These are phyloP conservation scores for Colletotrichum orchidophilum DNA, from an alignment of 2,329 filamentous ascomycete genomes.

Conservation along the genomic window DNA sequence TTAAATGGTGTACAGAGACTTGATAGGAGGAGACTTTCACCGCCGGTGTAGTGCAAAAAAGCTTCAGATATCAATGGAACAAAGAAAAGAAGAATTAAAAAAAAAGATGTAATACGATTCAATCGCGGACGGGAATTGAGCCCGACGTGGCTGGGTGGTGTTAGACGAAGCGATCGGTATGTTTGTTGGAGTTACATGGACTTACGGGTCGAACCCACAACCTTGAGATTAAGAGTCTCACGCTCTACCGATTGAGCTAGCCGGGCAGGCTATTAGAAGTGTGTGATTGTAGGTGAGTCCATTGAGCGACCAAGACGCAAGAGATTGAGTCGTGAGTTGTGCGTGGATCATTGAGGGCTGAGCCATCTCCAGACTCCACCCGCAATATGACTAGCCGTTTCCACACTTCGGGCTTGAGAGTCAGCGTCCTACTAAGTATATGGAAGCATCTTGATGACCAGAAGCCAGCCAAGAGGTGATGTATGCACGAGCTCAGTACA, in stretches of 20 bases:
- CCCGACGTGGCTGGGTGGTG: background rate
- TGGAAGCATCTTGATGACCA: background rate
- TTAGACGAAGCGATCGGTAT: background rate
- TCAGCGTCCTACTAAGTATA: background rate
- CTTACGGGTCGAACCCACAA: conserved; percentile 58
- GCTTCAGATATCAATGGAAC: too few relatives aligned
- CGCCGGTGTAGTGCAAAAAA: too few relatives aligned
- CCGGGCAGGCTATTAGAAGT: conserved; percentile 46
- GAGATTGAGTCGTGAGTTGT: background rate
- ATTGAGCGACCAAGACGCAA: background rate
- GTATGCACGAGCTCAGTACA: too few relatives aligned
- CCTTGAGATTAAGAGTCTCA: conserved; percentile 74
- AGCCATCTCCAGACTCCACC: background rate
- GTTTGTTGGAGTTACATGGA: background rate
- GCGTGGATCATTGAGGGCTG: background rate
- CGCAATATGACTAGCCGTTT: background rate
- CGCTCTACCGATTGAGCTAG: conserved; percentile 78
- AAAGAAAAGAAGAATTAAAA: accelerated
- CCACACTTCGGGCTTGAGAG: background rate
- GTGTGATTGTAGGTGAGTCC: background rate
- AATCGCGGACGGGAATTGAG: background rate
- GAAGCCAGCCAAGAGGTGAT: too few relatives aligned
- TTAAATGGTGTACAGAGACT: too few relatives aligned
- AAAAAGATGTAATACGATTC: too few relatives aligned
- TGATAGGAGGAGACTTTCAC: too few relatives aligned